Conservation (phyloP, 2,329 filamentous ascomycete genomes). For the Chrysoporthe austroafricana region DNA sequence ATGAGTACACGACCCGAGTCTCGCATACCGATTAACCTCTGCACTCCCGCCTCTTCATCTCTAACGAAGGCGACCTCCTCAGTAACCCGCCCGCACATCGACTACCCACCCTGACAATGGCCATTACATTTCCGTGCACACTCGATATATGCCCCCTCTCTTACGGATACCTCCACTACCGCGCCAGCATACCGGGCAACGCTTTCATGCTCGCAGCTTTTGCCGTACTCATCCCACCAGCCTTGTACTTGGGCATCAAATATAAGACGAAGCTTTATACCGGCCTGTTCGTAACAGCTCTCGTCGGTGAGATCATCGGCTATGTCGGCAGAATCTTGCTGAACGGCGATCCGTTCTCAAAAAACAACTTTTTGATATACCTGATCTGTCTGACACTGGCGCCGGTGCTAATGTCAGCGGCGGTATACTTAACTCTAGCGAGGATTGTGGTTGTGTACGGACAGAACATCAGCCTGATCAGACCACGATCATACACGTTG, state of each 20-base stretch:
- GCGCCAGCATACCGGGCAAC: constrained; percentile 35
- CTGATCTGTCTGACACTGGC: constrained; percentile 12
- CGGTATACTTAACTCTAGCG: constrained; percentile 55
- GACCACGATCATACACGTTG: constrained; percentile 31
- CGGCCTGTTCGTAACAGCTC: constrained; percentile 46
- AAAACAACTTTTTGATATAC: constrained; percentile 2
- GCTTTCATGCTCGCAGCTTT: constrained; percentile 30
- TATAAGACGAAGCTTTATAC: constrained; percentile 30
- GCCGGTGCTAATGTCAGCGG: constrained; percentile 11
- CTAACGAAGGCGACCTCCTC: not conserved
- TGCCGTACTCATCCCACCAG: constrained; percentile 24
- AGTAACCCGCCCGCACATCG: not conserved
- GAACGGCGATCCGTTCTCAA: constrained; percentile 47
- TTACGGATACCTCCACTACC: constrained; percentile 13
- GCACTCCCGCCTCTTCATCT: not conserved
- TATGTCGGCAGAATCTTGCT: constrained; percentile 50
- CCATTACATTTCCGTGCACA: not conserved
- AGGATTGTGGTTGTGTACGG: constrained; percentile 46
- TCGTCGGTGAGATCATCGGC: constrained; percentile 50
- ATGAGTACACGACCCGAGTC: not conserved
- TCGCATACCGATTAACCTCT: not conserved
- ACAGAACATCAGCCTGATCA: constrained; percentile 26
- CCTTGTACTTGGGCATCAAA: constrained; percentile 27
- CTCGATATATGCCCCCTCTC: constrained; percentile 11
- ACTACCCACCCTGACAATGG: not conserved